Conservation (phyloP, 345 rosid species). For the Bruguiera parviflora region DNA sequence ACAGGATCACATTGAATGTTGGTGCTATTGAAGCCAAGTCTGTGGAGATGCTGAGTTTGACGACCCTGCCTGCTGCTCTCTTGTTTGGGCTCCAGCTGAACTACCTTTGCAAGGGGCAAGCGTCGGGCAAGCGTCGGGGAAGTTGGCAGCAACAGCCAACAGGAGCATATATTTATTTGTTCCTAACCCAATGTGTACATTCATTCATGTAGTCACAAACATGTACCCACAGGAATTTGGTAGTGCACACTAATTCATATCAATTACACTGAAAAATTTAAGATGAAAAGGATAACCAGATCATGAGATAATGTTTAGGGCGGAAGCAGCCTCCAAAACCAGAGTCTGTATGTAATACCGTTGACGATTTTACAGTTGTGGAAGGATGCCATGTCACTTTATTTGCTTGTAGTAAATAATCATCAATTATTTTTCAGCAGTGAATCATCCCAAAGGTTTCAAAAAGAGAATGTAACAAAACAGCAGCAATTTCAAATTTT, state of each 20-base stretch:
- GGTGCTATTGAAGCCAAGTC: slow-evolving; percentile 7
- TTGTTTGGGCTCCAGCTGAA: slow-evolving; percentile 6
- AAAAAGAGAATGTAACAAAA: too few relatives aligned
- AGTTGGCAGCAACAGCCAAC: too few relatives aligned
- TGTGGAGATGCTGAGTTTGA: not conserved
- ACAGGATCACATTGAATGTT: too few relatives aligned
- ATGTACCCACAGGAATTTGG: not conserved
- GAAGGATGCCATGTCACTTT: too few relatives aligned
- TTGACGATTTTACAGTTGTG: too few relatives aligned
- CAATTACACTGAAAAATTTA: slow-evolving; percentile 9
- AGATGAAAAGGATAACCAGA: not conserved
- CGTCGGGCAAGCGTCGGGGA: not conserved
- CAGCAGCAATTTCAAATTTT: too few relatives aligned
- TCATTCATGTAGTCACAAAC: slow-evolving; percentile 9
- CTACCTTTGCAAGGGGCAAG: not conserved
- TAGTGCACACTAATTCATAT: slow-evolving; percentile 6
- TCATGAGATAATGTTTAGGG: too few relatives aligned
- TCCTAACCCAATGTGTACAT: slow-evolving; percentile 13
- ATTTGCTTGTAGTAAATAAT: too few relatives aligned
- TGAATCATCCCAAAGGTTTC: too few relatives aligned
- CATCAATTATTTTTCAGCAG: too few relatives aligned
- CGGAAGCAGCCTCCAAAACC: too few relatives aligned
- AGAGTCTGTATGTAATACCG: too few relatives aligned
- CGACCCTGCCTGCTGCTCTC: not conserved
- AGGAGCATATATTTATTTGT: not conserved